Evolutionary conservation across 495 filamentous ascomycete species (phyloP).

Genomic region (Friedmanniomyces simplex): DNA sequence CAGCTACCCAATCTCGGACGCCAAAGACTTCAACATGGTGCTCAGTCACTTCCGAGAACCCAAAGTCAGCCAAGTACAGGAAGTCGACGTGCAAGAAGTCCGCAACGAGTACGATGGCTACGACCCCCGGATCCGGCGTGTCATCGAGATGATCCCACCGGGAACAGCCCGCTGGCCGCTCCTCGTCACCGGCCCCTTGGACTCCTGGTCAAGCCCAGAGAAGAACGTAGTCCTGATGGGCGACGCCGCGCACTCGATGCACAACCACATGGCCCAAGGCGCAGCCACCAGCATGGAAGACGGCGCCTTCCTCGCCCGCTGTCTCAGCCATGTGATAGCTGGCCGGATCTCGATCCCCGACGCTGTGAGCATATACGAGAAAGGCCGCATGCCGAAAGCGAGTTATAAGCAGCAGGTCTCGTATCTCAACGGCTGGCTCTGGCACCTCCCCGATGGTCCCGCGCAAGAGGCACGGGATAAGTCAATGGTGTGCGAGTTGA

Average conservation of each 20-base stretch:
- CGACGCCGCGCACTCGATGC: slow-evolving; percentile 24
- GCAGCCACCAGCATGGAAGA: slow-evolving; percentile 26
- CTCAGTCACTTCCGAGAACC: slow-evolving; percentile 35
- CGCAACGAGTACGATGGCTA: slow-evolving; percentile 24
- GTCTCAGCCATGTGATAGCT: slow-evolving; percentile 5
- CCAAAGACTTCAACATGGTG: slow-evolving; percentile 42
- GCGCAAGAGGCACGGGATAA: slow-evolving; percentile 18
- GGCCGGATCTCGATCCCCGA: slow-evolving; percentile 9
- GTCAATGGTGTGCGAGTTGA: slow-evolving; percentile 22
- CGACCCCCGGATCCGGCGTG: slow-evolving; percentile 33
- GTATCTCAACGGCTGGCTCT: slow-evolving; percentile 21
- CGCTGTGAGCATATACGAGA: slow-evolving; percentile 18
- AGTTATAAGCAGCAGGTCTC: slow-evolving; percentile 26
- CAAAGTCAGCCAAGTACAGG: slow-evolving; percentile 25
- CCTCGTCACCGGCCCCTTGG: slow-evolving; percentile 20
- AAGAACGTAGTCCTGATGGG: slow-evolving; percentile 25
- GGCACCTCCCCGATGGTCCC: slow-evolving; percentile 17
- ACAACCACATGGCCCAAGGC: slow-evolving; percentile 26
- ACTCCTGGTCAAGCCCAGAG: slow-evolving; percentile 16
- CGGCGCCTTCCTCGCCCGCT: slow-evolving; percentile 21
- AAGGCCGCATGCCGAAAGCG: slow-evolving; percentile 20
- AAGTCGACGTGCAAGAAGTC: slow-evolving; percentile 30
- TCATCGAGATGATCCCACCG: slow-evolving; percentile 21
- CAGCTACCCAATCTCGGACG: slow-evolving; percentile 40
- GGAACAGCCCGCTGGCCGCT: slow-evolving; percentile 20